Evolutionary conservation across 495 filamentous ascomycete species (phyloP).

Genomic region (Daldinia concentrica): DNA sequence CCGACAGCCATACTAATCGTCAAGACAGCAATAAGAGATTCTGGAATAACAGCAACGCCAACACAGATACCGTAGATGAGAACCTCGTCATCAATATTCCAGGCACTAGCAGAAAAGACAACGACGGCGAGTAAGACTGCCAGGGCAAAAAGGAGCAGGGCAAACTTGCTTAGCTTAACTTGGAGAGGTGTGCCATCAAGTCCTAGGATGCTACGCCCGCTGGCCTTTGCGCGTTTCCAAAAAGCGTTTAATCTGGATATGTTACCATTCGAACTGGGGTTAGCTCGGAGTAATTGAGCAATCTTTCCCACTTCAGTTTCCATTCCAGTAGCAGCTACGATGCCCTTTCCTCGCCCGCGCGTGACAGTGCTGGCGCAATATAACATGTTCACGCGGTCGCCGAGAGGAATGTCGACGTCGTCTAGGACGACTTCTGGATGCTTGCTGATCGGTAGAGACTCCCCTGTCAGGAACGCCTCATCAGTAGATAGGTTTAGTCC

Average conservation of each 20-base stretch:
- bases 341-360: constrained; percentile 72
- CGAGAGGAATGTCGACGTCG: constrained; percentile 64
- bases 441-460: constrained; percentile 77
- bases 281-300: constrained; percentile 67
- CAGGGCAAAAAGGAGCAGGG: constrained; percentile 72
- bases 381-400: constrained; percentile 75
- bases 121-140: constrained; percentile 75
- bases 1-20: constrained; percentile 81
- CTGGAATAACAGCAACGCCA: constrained; percentile 78
- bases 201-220: constrained; percentile 64
- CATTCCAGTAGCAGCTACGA: constrained; percentile 78
- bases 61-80: constrained; percentile 73
- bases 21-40: constrained; percentile 77
- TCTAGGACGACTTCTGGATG: constrained; percentile 49
- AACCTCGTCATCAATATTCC: constrained; percentile 67
- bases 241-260: constrained; percentile 43
- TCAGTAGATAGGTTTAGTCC: constrained; percentile 78
- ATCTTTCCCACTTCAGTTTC: constrained; percentile 77
- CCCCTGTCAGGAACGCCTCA: constrained; percentile 79
- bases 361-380: constrained; percentile 78
- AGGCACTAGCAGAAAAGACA: constrained; percentile 69
- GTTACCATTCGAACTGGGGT: constrained; percentile 46
- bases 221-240: constrained; percentile 48
- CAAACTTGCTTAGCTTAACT: constrained; percentile 74
- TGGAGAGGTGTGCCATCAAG: constrained; percentile 75